A percentile compares a stretch with the other conserved stretches of the same genome.
phyloP scores from a whole-genome alignment of 495 filamentous ascomycete genomes.

The Talaromyces trachyspermus region DNA sequence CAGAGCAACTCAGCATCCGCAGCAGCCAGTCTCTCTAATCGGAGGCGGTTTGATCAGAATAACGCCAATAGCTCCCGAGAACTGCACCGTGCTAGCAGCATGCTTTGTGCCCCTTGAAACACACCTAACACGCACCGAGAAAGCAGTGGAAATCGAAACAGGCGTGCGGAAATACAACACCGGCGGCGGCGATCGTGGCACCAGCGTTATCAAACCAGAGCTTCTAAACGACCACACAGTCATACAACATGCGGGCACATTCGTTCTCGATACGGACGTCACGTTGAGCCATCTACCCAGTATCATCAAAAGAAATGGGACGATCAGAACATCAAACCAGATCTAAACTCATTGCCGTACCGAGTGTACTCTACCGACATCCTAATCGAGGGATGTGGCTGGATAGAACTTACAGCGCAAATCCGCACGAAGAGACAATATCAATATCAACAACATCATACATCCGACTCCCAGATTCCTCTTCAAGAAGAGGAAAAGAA shows the following conservation, averaged over 20 bases:
- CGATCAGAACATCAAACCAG: slow-evolving; percentile 20
- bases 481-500: no score
- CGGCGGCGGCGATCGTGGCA: slow-evolving; percentile 7
- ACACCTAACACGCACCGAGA: slow-evolving; percentile 71
- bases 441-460: no score
- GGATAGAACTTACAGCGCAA: slow-evolving; percentile 85
- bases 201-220: slow-evolving; percentile 6
- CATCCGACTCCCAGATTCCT: no score
- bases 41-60: slow-evolving; percentile 82
- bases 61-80: slow-evolving; percentile 58
- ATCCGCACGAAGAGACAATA: slow-evolving; percentile 48
- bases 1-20: slow-evolving; percentile 59
- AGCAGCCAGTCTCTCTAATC: slow-evolving; percentile 77
- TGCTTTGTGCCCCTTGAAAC: slow-evolving; percentile 67
- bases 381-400: slow-evolving; percentile 83
- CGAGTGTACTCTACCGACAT: slow-evolving; percentile 72
- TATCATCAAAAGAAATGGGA: slow-evolving; percentile 28
- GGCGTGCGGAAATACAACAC: slow-evolving; percentile 40
- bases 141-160: slow-evolving; percentile 61
- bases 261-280: slow-evolving; percentile 70
- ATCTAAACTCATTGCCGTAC: slow-evolving; percentile 55
- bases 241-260: slow-evolving; percentile 64
- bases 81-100: slow-evolving; percentile 57
- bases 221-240: not conserved
- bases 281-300: slow-evolving; percentile 50